Base-by-base conservation (phyloP, 225 moss, liverwort and hornwort genomes). In the Sphagnum tenellum region DNA sequence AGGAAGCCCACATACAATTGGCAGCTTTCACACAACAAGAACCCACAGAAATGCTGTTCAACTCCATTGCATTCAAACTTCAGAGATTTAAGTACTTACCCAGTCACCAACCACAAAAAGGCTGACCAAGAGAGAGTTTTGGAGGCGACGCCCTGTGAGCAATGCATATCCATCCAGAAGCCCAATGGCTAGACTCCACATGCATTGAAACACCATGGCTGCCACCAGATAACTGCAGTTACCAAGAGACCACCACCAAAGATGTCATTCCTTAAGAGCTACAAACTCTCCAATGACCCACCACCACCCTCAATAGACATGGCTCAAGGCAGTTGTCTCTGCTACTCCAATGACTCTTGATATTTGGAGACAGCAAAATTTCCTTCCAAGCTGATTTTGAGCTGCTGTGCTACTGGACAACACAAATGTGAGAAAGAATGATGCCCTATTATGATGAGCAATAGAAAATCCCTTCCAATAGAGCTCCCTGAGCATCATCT, bases 91-190 rank as follows among this genome's bases (percentile, higher is more conserved):
- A 52, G 7, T 12, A 9, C 61, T 70, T 59, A 89, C 85, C 89
- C 89, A 87, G 73, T 89, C 89, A 67, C 89, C 89, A 56, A 87
- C 2, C 0, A 51, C 80, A 69, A 89, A 82, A 9, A 87, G 62
- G n/a, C 79, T 72, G 11, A 87, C 65, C 12, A 87, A 60, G 60
- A 82, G 78, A 73, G 84, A 89, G 56, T 77, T 85, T 6, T 82
- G 82, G 3, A 89, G 80, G 66, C 89, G 84, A 44, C 75, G 72
- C 53, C 82, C 50, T n/a, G 84, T 81, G 49, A 78, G 12, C 7
- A 87, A 5, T 54, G 87, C 87, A 64, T 87, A 87, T 5, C 77
- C 47, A 64, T 89, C 89, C 45, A 89, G 12, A 3, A 78, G 44
- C 3, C 76, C 63, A 66, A 85, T 69, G 59, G 73, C 58, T 44